Evolutionary conservation across 2,329 filamentous ascomycete species (phyloP).

Genomic region (Trichoderma sp.): DNA sequence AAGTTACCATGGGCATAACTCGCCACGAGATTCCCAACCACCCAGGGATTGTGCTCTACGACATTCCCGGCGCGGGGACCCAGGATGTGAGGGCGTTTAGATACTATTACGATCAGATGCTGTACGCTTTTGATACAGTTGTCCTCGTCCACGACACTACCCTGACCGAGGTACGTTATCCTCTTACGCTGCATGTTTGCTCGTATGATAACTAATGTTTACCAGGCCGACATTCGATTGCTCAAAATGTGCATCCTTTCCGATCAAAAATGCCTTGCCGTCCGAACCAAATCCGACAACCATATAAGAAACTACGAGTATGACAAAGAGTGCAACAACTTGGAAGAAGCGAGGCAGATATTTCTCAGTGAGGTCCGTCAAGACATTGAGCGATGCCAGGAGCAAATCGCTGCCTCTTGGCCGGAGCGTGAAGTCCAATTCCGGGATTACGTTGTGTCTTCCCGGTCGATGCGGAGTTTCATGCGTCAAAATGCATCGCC

Average conservation of each 20-base stretch:
- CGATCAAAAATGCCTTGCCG: neutral
- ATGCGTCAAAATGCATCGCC: neutral
- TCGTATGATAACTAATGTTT: neutral
- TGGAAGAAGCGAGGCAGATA: neutral
- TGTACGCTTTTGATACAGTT: neutral
- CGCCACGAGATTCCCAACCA: neutral
- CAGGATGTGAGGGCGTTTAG: neutral
- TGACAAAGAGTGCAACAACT: neutral
- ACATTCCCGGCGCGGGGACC: neutral
- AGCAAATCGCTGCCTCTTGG: neutral
- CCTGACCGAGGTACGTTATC: neutral
- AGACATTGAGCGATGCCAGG: neutral
- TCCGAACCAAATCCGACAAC: neutral
- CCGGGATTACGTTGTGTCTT: neutral
- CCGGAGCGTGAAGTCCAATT: neutral
- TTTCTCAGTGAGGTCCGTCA: neutral
- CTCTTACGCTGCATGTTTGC: accelerated
- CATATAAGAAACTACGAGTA: neutral
- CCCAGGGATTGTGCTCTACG: neutral
- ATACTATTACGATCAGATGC: neutral
- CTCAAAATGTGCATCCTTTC: neutral
- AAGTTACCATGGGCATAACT: neutral
- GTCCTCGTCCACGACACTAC: neutral
- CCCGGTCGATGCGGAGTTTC: neutral
- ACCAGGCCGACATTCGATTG: neutral